These are phyloP conservation scores for Aspergillus tamarii DNA, from an alignment of 2,329 filamentous ascomycete genomes.

Conservation along the genomic window DNA sequence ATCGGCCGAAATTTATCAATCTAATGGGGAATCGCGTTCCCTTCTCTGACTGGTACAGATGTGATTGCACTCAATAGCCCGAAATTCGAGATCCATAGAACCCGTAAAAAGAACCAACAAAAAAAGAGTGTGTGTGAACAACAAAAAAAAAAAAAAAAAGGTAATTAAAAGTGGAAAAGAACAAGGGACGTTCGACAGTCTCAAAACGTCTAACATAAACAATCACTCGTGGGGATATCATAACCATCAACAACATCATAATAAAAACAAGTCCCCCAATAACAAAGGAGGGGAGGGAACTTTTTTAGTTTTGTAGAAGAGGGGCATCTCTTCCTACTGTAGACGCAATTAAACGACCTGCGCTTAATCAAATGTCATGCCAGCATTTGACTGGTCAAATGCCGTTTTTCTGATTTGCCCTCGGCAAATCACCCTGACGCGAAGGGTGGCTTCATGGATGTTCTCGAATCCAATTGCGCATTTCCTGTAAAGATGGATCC, in stretches of 20 bases:
- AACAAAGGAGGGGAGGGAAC: not conserved
- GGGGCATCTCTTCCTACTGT: slow-evolving; percentile 11
- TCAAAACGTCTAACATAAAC: slow-evolving; percentile 16
- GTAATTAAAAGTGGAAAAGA: not conserved
- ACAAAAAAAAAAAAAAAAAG: not conserved
- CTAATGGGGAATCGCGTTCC: not conserved
- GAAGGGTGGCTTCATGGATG: slow-evolving; percentile 30
- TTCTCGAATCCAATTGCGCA: slow-evolving; percentile 50
- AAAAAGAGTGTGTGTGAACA: slow-evolving; percentile 1
- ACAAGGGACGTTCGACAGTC: not conserved
- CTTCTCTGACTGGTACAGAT: slow-evolving; percentile 20
- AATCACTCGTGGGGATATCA: slow-evolving; percentile 25
- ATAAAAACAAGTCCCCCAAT: slow-evolving; percentile 1
- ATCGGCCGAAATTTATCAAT: slow-evolving; percentile 4
- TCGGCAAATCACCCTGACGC: not conserved
- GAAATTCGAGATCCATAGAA: slow-evolving; percentile 7
- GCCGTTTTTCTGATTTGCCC: not conserved
- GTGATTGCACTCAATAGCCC: slow-evolving; percentile 1
- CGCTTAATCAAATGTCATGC: slow-evolving; percentile 18
- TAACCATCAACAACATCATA: slow-evolving; percentile 17
- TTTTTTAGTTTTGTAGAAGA: not conserved
- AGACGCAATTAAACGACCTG: slow-evolving; percentile 19
- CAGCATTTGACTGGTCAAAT: slow-evolving; percentile 14
- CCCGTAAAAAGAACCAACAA: not conserved
- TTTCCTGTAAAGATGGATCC: slow-evolving; percentile 59